These are phyloP conservation scores for Russula griseocarnosa DNA, from an alignment of 768 basidiomycete genomes.

Conservation along the genomic window DNA sequence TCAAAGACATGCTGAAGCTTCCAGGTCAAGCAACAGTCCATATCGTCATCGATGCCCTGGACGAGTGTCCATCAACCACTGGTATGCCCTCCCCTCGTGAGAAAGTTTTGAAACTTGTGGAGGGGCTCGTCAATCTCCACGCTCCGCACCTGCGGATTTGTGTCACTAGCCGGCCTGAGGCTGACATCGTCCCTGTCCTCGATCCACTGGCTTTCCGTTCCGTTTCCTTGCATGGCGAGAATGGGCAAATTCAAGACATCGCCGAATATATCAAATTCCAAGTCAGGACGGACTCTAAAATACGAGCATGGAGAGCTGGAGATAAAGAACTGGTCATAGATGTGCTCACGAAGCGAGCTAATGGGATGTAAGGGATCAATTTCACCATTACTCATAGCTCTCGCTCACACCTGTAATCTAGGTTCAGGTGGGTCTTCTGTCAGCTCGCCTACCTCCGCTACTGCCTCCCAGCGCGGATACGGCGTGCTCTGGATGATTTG, in stretches of 20 bases:
- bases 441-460: not conserved
- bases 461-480: not conserved
- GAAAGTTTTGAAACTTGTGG: not conserved
- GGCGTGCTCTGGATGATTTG: not conserved
- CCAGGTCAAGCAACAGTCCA: not conserved
- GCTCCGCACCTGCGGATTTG: slow-evolving; percentile 5
- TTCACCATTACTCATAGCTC: not conserved
- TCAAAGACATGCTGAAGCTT: not conserved
- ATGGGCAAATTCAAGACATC: not conserved
- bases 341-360: not conserved
- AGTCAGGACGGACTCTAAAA: not conserved
- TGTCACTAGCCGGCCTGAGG: slow-evolving; percentile 8
- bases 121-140: not conserved
- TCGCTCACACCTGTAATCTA: not conserved
- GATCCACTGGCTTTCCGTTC: not conserved
- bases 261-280: not conserved
- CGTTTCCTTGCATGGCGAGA: not conserved
- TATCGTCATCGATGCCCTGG: slow-evolving; percentile 8
- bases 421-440: not conserved
- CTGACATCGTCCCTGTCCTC: not conserved
- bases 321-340: not conserved
- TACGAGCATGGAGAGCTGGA: not conserved
- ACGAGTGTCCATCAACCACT: not conserved
- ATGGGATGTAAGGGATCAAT: slow-evolving; percentile 1
- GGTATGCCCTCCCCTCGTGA: not conserved